A percentile compares a stretch with the other conserved stretches of the same genome.
Conservation (phyloP, 2,329 filamentous ascomycete species). For the Aspergillus piperis region DNA sequence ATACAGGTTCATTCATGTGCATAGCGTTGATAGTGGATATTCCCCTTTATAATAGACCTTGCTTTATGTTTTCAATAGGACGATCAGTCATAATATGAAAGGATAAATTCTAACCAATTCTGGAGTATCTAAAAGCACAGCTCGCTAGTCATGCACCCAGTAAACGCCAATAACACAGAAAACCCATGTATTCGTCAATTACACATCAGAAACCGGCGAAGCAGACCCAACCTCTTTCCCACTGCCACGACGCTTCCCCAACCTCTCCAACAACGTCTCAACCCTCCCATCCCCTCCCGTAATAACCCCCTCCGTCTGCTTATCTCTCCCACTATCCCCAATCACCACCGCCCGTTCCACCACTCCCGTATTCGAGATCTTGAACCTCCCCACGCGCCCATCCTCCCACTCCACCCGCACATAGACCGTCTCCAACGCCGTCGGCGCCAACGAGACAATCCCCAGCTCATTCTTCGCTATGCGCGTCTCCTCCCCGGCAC, state of each 20-base stretch:
- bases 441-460: slow-evolving; percentile 38
- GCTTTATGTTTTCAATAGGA: slow-evolving; percentile 19
- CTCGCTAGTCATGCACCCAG: no score
- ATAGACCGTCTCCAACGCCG: slow-evolving; percentile 44
- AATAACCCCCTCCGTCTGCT: slow-evolving; percentile 36
- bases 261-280: slow-evolving; percentile 37
- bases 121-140: no score
- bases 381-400: slow-evolving; percentile 47
- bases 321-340: slow-evolving; percentile 43
- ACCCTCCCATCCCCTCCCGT: slow-evolving; percentile 37
- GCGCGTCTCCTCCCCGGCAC: slow-evolving; percentile 9
- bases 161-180: no score
- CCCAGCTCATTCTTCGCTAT: slow-evolving; percentile 28
- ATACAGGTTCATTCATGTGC: slow-evolving; percentile 18
- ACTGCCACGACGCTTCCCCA: slow-evolving; percentile 22
- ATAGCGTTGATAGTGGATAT: slow-evolving; percentile 22
- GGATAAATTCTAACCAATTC: no score
- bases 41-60: slow-evolving; percentile 8
- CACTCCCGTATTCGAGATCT: slow-evolving; percentile 42
- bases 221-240: background rate
- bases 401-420: slow-evolving; percentile 48
- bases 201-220: no score
- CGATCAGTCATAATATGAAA: background rate
- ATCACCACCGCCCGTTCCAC: slow-evolving; percentile 48
- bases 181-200: no score